phyloP scores from a whole-genome alignment of 441 rosid species.

The Populus hybrid region DNA sequence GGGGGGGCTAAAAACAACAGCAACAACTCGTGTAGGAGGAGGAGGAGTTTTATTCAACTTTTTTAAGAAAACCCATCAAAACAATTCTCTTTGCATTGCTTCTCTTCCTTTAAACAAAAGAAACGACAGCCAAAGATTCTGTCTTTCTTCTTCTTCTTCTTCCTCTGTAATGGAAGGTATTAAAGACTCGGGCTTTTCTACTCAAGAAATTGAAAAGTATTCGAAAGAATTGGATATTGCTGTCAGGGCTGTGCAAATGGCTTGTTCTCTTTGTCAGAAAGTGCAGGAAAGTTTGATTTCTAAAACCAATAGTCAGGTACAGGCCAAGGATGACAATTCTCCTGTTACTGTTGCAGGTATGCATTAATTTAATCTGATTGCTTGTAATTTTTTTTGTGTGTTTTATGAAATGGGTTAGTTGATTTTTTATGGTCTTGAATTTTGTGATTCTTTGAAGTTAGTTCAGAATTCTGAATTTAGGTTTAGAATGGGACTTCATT shows the following conservation, averaged over 20 bases:
- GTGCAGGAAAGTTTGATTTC: slow-evolving; percentile 52
- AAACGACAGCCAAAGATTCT: slow-evolving; percentile 14
- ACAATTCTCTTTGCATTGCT: slow-evolving; percentile 13
- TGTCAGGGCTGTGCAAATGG: slow-evolving; percentile 61
- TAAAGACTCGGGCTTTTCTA: slow-evolving; percentile 15
- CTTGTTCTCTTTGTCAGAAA: slow-evolving; percentile 58
- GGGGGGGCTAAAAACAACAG: slow-evolving; percentile 4
- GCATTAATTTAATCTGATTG: not conserved
- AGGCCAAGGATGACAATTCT: slow-evolving; percentile 62
- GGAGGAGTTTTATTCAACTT: not conserved
- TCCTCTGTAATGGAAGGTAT: slow-evolving; percentile 36
- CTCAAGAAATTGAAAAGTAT: slow-evolving; percentile 25
- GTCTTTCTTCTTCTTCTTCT: slow-evolving; percentile 17
- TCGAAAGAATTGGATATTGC: slow-evolving; percentile 54
- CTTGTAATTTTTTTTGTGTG: not conserved
- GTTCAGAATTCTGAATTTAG: not conserved
- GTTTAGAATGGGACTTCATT: not conserved
- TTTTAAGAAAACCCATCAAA: slow-evolving; percentile 1
- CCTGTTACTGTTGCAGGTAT: slow-evolving; percentile 67
- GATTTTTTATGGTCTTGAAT: not conserved
- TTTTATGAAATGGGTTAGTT: slow-evolving; percentile 14
- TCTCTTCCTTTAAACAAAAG: slow-evolving; percentile 28
- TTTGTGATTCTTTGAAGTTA: not conserved
- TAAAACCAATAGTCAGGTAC: slow-evolving; percentile 32
- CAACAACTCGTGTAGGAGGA: not conserved